These are phyloP conservation scores for Ogataea methanolica DNA, from an alignment of 805 yeast genomes.

Conservation along the genomic window DNA sequence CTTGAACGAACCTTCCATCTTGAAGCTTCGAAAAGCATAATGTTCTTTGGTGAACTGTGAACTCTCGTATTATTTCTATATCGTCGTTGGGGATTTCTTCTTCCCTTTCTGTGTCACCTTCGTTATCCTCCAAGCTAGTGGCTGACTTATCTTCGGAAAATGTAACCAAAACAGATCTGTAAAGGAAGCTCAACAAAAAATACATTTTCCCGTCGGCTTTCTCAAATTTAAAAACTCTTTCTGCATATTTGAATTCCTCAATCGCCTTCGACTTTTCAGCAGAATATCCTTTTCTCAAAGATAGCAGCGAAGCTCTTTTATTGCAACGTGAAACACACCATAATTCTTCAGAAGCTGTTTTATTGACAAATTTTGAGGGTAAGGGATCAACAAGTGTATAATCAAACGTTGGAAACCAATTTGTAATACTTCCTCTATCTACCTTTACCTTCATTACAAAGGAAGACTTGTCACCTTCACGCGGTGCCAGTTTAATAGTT, in stretches of 20 bases:
- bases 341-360: slow-evolving; percentile 21
- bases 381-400: slow-evolving; percentile 16
- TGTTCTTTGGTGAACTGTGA: slow-evolving; percentile 9
- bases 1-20: slow-evolving; percentile 14
- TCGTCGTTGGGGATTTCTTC: background rate
- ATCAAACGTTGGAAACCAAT: slow-evolving; percentile 27
- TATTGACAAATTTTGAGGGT: slow-evolving; percentile 13
- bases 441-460: slow-evolving; percentile 17
- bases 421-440: slow-evolving; percentile 14
- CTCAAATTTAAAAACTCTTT: slow-evolving; percentile 10
- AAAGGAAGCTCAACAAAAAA: slow-evolving; percentile 12
- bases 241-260: slow-evolving; percentile 10
- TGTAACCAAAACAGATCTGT: slow-evolving; percentile 9
- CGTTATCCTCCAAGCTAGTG: no score
- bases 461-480: slow-evolving; percentile 7
- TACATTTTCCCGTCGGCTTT: slow-evolving; percentile 2
- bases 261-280: slow-evolving; percentile 18
- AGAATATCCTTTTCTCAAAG: slow-evolving; percentile 20
- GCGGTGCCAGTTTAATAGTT: slow-evolving; percentile 11
- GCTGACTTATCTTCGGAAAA: background rate
- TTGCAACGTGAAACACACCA: slow-evolving; percentile 29
- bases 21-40: slow-evolving; percentile 8
- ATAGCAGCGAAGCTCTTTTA: slow-evolving; percentile 20
- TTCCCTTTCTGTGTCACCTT: background rate
- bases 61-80: slow-evolving; percentile 9